phyloP scores from a whole-genome alignment of 805 yeast species.

The Komagataella populi region DNA sequence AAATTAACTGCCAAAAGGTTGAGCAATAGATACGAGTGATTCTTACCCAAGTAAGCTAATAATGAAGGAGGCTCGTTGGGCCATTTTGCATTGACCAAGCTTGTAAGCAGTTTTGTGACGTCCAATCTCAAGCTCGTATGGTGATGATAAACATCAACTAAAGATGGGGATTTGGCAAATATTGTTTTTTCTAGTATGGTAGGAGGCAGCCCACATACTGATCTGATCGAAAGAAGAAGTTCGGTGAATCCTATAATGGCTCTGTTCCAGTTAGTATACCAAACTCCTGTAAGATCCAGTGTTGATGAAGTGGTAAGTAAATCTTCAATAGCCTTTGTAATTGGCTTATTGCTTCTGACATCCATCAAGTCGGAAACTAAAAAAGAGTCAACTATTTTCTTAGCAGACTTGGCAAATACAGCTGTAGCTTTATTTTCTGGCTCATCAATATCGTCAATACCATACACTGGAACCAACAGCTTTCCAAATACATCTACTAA shows the following conservation, averaged over 20 bases:
- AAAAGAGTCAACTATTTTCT: constrained; percentile 39
- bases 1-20: constrained; percentile 49
- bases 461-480: constrained; percentile 39
- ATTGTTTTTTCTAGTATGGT: constrained; percentile 54
- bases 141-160: constrained; percentile 47
- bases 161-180: constrained; percentile 34
- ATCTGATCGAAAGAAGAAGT: constrained; percentile 42
- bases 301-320: constrained; percentile 20
- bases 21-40: constrained; percentile 44
- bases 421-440: constrained; percentile 29
- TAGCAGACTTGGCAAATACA: constrained; percentile 37
- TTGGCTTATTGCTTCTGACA: constrained; percentile 39
- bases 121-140: constrained; percentile 30
- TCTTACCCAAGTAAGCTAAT: constrained; percentile 66
- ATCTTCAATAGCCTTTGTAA: constrained; percentile 34
- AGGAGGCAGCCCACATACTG: constrained; percentile 29
- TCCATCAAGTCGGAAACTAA: constrained; percentile 35
- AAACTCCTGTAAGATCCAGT: constrained; percentile 28
- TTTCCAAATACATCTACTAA: constrained; percentile 41
- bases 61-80: constrained; percentile 58
- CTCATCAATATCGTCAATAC: constrained; percentile 26
- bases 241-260: constrained; percentile 42
- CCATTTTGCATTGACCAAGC: constrained; percentile 44
- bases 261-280: constrained; percentile 35
- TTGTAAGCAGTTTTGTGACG: constrained; percentile 42